These are phyloP conservation scores for Sporodiniella umbellata DNA, from an alignment of 371 early-diverging fungal genomes.

Conservation along the genomic window DNA sequence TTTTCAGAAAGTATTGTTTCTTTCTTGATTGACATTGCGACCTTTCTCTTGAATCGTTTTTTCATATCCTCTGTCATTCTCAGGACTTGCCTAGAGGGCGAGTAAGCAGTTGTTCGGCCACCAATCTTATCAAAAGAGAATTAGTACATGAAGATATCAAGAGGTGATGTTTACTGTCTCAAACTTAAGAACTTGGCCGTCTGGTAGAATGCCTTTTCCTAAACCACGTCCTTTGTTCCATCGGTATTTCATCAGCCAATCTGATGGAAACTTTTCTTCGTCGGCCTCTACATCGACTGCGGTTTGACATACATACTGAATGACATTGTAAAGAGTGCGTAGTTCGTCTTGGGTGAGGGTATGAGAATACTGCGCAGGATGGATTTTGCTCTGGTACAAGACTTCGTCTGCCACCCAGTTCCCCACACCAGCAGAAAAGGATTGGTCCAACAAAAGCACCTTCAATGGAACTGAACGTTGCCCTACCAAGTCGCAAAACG, in stretches of 20 bases:
- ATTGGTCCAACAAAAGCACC: conserved; percentile 54
- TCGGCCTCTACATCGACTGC: conserved; percentile 61
- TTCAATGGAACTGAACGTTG: conserved; percentile 52
- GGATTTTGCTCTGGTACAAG: conserved; percentile 54
- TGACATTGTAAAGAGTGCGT: conserved; percentile 27
- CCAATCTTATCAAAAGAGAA: conserved; percentile 5
- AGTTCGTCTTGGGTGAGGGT: conserved; percentile 45
- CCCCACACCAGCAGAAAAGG: conserved; percentile 67
- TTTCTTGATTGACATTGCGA: too few species aligned
- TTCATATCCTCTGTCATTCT: too few species aligned
- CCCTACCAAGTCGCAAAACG: conserved; percentile 28
- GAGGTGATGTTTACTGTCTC: conserved; percentile 24
- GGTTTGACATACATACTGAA: conserved; percentile 37
- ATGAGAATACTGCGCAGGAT: conserved; percentile 55
- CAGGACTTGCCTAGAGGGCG: conserved; percentile 13
- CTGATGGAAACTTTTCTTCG: conserved; percentile 46
- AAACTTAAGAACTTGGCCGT: conserved; percentile 35
- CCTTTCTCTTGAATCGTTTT: too few species aligned
- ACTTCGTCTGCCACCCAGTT: conserved; percentile 73
- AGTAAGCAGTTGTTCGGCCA: conserved; percentile 24
- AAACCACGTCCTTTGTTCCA: conserved; percentile 52
- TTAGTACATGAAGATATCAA: neutral
- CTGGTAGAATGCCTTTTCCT: conserved; percentile 26
- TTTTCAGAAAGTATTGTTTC: too few species aligned
- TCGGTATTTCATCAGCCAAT: conserved; percentile 65